Evolutionary conservation across 2,329 filamentous ascomycete genomes (phyloP).

Genomic region (Cladosporium velox): DNA sequence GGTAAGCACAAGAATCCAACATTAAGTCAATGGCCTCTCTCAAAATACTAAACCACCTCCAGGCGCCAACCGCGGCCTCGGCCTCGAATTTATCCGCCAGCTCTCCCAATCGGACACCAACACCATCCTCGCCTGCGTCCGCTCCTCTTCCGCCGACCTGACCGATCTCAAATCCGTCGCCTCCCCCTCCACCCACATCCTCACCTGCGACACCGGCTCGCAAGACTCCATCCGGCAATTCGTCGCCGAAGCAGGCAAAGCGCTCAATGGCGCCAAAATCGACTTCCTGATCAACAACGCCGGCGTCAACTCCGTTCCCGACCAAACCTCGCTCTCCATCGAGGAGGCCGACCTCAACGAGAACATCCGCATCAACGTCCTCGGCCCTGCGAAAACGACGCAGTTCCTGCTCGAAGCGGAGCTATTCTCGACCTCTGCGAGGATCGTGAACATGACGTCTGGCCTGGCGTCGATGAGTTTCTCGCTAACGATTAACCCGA

Average conservation of each 20-base stretch:
- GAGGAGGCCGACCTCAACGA: slow-evolving; percentile 40
- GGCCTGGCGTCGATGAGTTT: slow-evolving; percentile 39
- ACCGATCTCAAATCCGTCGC: slow-evolving; percentile 35
- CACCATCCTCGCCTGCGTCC: slow-evolving; percentile 45
- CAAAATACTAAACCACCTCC: slow-evolving; percentile 39
- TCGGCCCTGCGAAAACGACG: slow-evolving; percentile 51
- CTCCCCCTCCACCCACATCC: slow-evolving; percentile 40
- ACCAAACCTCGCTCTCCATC: slow-evolving; percentile 44
- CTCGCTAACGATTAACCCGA: slow-evolving; percentile 32
- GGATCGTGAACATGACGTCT: slow-evolving; percentile 41
- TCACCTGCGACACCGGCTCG: slow-evolving; percentile 45
- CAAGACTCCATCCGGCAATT: slow-evolving; percentile 40
- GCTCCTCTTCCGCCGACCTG: slow-evolving; percentile 36
- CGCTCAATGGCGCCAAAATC: slow-evolving; percentile 41
- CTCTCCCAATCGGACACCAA: slow-evolving; percentile 39
- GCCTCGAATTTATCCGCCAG: slow-evolving; percentile 55
- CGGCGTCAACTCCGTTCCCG: slow-evolving; percentile 43
- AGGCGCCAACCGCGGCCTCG: slow-evolving; percentile 50
- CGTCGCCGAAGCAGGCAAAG: slow-evolving; percentile 36
- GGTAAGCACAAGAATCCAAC: not conserved
- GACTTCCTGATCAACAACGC: slow-evolving; percentile 47
- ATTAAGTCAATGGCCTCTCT: not conserved
- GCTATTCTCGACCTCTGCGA: slow-evolving; percentile 36
- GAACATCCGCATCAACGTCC: slow-evolving; percentile 50
- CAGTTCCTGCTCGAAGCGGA: slow-evolving; percentile 38